phyloP scores from a whole-genome alignment of 768 basidiomycete species.

The Pleurotus ostreatus region DNA sequence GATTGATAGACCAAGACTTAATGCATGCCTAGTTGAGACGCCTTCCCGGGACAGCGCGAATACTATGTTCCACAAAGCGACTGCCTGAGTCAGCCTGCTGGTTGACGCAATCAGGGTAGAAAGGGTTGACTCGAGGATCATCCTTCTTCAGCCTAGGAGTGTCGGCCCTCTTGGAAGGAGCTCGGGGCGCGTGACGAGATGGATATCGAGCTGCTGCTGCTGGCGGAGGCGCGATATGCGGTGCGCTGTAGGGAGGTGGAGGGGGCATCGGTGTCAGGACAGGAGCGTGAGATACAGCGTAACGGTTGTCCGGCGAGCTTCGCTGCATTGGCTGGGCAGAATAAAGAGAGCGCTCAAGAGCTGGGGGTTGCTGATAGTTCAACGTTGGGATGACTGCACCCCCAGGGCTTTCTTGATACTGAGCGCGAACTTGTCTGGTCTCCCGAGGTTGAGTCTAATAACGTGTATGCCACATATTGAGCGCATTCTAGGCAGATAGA shows the following conservation, averaged over 20 bases:
- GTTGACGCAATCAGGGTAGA: constrained; percentile 4
- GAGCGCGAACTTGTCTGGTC: too few relatives aligned
- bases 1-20: too few relatives aligned
- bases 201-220: not conserved
- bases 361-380: not conserved
- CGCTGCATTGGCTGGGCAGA: constrained; percentile 3
- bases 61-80: not conserved
- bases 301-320: not conserved
- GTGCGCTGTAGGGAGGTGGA: constrained; percentile 1
- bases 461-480: too few relatives aligned
- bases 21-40: not conserved
- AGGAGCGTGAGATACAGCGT: not conserved
- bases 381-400: not conserved
- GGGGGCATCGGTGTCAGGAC: not conserved
- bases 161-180: not conserved
- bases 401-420: not conserved
- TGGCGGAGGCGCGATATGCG: not conserved
- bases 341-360: not conserved
- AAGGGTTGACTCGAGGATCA: not conserved
- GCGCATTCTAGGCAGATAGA: not conserved
- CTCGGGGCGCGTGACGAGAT: not conserved
- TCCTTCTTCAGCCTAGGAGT: not conserved
- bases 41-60: not conserved
- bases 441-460: too few relatives aligned
- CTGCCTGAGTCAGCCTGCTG: not conserved